A percentile compares a stretch with the other conserved stretches of the same genome.
Evolutionary conservation across 2,329 filamentous ascomycete genomes (phyloP).

Genomic region (Cordyceps cicadae): DNA sequence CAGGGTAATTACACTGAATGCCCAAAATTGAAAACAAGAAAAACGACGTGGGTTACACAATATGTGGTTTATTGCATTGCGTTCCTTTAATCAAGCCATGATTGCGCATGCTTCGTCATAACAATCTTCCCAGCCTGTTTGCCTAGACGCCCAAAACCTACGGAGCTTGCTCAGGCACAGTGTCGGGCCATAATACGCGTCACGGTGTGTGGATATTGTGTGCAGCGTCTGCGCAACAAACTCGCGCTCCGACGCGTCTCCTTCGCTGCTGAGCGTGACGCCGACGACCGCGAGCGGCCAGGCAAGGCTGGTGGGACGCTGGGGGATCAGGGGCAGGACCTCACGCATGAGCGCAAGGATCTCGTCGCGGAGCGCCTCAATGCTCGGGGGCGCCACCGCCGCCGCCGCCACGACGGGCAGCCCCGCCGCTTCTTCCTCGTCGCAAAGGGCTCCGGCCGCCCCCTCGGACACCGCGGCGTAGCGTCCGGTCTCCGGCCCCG

Average conservation of each 20-base stretch:
- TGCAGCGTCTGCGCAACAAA: neutral
- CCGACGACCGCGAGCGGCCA: conserved; percentile 4
- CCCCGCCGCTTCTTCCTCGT: neutral
- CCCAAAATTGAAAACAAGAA: neutral
- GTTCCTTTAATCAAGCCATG: neutral
- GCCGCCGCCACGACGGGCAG: neutral
- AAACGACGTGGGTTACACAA: neutral
- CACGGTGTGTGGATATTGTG: neutral
- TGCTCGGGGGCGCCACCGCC: neutral
- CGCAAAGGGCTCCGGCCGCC: neutral
- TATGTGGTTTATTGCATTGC: neutral
- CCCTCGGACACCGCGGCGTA: neutral
- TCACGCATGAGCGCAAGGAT: neutral
- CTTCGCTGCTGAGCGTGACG: neutral
- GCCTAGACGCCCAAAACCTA: neutral
- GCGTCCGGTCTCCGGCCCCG: neutral
- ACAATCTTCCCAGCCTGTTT: conserved; percentile 6
- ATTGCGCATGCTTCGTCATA: conserved; percentile 3
- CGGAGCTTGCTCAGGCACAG: neutral
- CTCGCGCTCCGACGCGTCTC: neutral
- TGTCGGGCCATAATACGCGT: conserved; percentile 1
- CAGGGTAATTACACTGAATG: neutral
- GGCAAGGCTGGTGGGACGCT: neutral
- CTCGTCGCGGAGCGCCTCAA: neutral
- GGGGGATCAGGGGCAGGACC: neutral